Base-by-base conservation (phyloP, 768 basidiomycete genomes). In the Hygrocybe punicea region DNA sequence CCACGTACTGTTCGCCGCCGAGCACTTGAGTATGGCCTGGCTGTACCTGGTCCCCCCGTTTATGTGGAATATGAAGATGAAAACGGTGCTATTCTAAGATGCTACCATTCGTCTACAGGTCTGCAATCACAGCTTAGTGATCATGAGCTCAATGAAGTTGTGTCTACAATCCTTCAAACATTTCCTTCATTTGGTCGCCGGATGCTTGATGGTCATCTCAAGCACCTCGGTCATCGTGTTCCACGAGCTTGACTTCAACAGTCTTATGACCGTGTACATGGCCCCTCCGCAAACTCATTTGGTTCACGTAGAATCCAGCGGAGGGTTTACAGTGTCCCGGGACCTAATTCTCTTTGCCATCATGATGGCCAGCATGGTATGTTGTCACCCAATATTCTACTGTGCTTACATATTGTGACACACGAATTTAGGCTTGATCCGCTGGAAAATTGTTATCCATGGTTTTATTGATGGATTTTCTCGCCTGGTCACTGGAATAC, bases 401-500 rank as follows among this genome's bases (percentile, higher is more conserved):
- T 52, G 24, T 11, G 21, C 51, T 44, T 29, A 29, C 29, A 29
- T 10, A 13, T n/a, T 46, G 3, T 33, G n/a, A 21, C 54, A 51
- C 16, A 29, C n/a, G n/a, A 33, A 14, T n/a, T 14, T 29, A 73
- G 71, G 68, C 5, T 58, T 74, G 1, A 73, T 72, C 14, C 65
- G 61, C 0, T 74, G 67, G 65, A 63, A 64, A 35, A 67, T 73
- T 46, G 65, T 73, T 23, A 67, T 68, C 24, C 69, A 71, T 62
- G 68, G 58, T 3, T 71, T 73, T 50, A 68, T 73, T 35, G 76
- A 79, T 61, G 78, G 78, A 0, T 71, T 69, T 59, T 73, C 71
- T 45, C 59, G 70, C 1, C 67, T 71, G 13, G 63, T 76, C 2
- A 61, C 68, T 11, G 71, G 68, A 51, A 62, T 71, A 4, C 58